A percentile compares a stretch with the other conserved stretches of the same genome.
These are phyloP conservation scores for Sequoia sempervirens DNA, from an alignment of 75 land plant species.

Conservation along the genomic window DNA sequence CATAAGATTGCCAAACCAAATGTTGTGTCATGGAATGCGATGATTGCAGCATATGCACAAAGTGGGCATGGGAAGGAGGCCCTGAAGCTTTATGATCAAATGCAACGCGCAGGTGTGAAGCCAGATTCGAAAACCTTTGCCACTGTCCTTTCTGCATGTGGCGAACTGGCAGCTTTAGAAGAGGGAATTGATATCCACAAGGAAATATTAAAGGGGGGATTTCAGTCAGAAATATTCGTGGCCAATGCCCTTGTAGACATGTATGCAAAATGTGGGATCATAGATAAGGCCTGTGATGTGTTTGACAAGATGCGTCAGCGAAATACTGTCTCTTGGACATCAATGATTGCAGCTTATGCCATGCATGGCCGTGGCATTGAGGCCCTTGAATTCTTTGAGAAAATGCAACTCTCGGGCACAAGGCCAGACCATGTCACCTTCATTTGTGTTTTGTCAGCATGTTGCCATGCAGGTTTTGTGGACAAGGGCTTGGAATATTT, in stretches of 20 bases:
- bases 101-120: conserved; percentile 35
- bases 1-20: conserved; percentile 42
- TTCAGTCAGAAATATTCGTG: conserved; percentile 30
- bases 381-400: conserved; percentile 18
- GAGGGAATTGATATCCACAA: conserved; percentile 34
- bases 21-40: conserved; percentile 72
- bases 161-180: conserved; percentile 35
- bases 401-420: conserved; percentile 14
- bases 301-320: conserved; percentile 17
- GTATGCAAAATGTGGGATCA: conserved; percentile 50
- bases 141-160: conserved; percentile 47
- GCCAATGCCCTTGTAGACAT: conserved; percentile 49
- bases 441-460: neutral
- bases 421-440: conserved; percentile 2
- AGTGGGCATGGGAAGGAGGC: conserved; percentile 53
- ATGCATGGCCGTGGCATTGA: conserved; percentile 16
- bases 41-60: conserved; percentile 52
- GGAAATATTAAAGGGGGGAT: conserved; percentile 22
- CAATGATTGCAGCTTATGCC: conserved; percentile 18
- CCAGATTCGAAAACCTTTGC: conserved; percentile 40
- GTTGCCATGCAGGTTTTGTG: neutral
- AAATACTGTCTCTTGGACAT: conserved; percentile 27
- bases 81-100: conserved; percentile 49
- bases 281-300: conserved; percentile 18
- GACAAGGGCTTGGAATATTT: neutral